Percentiles rank a stretch among this genome's conserved stretches.
Evolutionary conservation across 202 grass and related monocot genomes (phyloP).

Genomic region (Saccharum hybrid): DNA sequence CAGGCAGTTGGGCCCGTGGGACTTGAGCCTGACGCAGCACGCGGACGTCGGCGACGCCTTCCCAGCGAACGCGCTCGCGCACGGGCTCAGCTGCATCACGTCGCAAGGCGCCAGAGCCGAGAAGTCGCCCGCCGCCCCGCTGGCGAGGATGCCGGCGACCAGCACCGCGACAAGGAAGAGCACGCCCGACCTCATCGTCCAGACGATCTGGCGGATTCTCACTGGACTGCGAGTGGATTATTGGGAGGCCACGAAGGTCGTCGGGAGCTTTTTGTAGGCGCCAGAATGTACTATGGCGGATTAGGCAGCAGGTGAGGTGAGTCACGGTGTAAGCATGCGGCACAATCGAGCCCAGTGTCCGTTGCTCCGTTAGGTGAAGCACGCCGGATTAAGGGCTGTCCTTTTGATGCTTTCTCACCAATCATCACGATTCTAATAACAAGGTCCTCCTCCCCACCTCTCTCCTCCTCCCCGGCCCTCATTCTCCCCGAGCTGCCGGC

Average conservation of each 20-base stretch:
- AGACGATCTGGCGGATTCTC: not conserved
- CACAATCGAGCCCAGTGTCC: not conserved
- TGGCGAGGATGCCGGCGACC: not conserved
- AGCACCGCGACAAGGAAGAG: not conserved
- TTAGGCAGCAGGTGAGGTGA: constrained; percentile 13
- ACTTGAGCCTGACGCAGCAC: constrained; percentile 65
- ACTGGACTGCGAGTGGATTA: not conserved
- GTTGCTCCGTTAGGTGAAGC: constrained; percentile 17
- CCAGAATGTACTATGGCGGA: not conserved
- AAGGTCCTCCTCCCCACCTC: too few species aligned
- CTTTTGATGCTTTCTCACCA: not conserved
- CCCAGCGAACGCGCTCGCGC: constrained; percentile 55
- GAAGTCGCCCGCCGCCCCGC: not conserved
- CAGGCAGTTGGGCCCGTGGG: constrained; percentile 59
- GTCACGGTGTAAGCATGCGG: constrained; percentile 22
- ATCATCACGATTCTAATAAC: not conserved
- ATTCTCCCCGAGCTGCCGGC: too few species aligned
- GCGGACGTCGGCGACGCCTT: constrained; percentile 41
- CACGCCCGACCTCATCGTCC: not conserved
- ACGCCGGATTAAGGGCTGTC: not conserved
- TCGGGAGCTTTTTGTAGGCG: constrained; percentile 25
- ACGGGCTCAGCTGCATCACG: constrained; percentile 61
- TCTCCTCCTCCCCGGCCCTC: too few species aligned
- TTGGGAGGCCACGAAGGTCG: not conserved
- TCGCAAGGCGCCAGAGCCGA: constrained; percentile 47